Conservation (phyloP, 345 rosid genomes). For the Syzygium jambos region DNA sequence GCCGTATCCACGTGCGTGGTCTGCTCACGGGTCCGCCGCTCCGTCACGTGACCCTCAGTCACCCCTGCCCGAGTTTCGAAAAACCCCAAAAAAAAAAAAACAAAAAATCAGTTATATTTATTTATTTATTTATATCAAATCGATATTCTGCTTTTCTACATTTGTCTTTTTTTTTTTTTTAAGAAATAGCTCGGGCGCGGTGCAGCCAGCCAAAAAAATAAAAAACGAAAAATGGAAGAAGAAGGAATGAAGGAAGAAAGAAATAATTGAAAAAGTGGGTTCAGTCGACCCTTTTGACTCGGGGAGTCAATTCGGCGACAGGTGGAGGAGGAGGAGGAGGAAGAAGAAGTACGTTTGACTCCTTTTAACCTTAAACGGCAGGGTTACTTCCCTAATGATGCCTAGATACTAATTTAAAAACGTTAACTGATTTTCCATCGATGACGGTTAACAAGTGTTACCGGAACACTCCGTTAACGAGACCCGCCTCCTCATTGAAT, state of each 20-base stretch:
- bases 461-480: neutral
- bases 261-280: neutral
- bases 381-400: neutral
- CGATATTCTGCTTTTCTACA: neutral
- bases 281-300: neutral
- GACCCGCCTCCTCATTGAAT: neutral
- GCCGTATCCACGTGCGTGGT: conserved; percentile 41
- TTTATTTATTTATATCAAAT: neutral
- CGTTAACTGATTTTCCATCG: too few relatives aligned
- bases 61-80: neutral
- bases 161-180: neutral
- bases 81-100: too few relatives aligned
- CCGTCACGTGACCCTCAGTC: conserved; percentile 35
- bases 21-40: conserved; percentile 48
- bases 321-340: neutral
- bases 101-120: too few relatives aligned
- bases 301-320: neutral
- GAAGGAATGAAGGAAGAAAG: too few relatives aligned
- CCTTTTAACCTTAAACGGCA: neutral
- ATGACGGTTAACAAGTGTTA: too few relatives aligned
- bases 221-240: neutral
- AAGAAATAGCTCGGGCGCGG: neutral
- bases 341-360: neutral
- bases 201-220: too few relatives aligned
- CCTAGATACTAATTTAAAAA: too few relatives aligned